Evolutionary conservation across 305 asterid genomes (phyloP).

Genomic region (Vinca major): DNA sequence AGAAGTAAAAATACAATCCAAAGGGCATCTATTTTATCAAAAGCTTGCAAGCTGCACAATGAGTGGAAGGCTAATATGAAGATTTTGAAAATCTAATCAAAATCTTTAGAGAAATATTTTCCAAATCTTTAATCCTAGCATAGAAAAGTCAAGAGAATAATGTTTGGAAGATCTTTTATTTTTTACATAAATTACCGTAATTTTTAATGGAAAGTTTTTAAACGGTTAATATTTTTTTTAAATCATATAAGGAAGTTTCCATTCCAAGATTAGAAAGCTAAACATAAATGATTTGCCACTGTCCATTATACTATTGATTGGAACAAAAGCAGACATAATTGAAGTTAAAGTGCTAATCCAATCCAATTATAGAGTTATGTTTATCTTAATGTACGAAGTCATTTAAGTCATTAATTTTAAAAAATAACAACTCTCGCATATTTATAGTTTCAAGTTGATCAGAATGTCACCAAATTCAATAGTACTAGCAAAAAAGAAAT

Average conservation of each 20-base stretch:
- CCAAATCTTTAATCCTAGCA: not conserved
- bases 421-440: no score
- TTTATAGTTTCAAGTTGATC: no score
- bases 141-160: not conserved
- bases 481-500: no score
- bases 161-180: no score
- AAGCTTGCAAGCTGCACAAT: conserved; percentile 34
- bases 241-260: conserved; percentile 6
- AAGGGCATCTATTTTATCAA: conserved; percentile 31
- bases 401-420: no score
- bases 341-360: not conserved
- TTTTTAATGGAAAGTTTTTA: not conserved
- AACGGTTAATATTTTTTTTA: conserved; percentile 17
- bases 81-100: not conserved
- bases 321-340: not conserved
- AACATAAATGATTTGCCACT: not conserved
- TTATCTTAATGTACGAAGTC: no score
- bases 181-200: not conserved
- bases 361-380: not conserved
- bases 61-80: conserved; percentile 11
- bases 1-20: conserved; percentile 32
- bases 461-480: no score
- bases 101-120: not conserved
- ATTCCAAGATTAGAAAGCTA: not conserved
- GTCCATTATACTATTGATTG: not conserved